Percentiles rank a stretch among this genome's conserved stretches.
These are phyloP conservation scores for Phytophthora sojae DNA, from an alignment of 352 stramenopile species.

Conservation along the genomic window DNA sequence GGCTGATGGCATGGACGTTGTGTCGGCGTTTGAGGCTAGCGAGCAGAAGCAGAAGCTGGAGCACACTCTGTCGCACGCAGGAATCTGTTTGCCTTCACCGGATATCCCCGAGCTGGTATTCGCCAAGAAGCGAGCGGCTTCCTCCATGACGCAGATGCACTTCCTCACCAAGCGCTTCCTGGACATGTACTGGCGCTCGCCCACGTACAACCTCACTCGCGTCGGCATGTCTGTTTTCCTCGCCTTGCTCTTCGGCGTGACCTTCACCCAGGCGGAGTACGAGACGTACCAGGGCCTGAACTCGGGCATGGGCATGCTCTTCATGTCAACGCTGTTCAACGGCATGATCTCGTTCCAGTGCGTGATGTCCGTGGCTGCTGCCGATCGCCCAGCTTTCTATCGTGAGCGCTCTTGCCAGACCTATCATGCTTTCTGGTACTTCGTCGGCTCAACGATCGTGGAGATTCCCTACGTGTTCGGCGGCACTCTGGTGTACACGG, in stretches of 20 bases:
- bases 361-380: constrained; percentile 72
- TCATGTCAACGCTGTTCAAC: constrained; percentile 86
- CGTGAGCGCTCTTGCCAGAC: constrained; percentile 78
- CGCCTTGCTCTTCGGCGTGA: constrained; percentile 81
- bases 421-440: constrained; percentile 84
- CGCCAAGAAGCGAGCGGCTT: constrained; percentile 32
- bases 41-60: constrained; percentile 28
- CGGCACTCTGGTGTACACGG: constrained; percentile 43
- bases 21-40: constrained; percentile 39
- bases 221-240: constrained; percentile 79
- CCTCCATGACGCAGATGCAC: constrained; percentile 28
- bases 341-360: constrained; percentile 79
- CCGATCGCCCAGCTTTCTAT: constrained; percentile 89
- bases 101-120: constrained; percentile 30
- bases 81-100: constrained; percentile 21
- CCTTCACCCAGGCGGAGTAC: constrained; percentile 62
- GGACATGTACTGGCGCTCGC: constrained; percentile 55
- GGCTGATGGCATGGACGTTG: constrained; percentile 45
- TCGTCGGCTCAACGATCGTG: constrained; percentile 80
- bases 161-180: constrained; percentile 38
- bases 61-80: constrained; percentile 16
- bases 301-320: constrained; percentile 83
- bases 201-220: constrained; percentile 88
- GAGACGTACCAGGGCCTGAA: constrained; percentile 57
- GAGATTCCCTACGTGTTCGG: constrained; percentile 86